phyloP scores from a whole-genome alignment of 805 yeast species.

The Wickerhamomyces mucosus region DNA sequence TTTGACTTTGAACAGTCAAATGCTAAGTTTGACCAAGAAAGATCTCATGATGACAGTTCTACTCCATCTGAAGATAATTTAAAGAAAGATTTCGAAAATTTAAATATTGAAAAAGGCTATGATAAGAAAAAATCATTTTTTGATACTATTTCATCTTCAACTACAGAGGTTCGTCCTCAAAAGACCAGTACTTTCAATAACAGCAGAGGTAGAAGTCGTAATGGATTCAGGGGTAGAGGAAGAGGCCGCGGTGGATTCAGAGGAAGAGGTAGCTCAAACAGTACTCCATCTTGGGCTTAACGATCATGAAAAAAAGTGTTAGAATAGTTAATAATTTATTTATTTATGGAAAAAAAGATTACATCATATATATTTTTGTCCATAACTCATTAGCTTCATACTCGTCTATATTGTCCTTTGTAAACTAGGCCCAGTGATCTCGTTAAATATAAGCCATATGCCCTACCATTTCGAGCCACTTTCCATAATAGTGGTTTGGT shows the following conservation, averaged over 20 bases:
- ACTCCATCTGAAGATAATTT: not conserved
- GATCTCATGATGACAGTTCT: not conserved
- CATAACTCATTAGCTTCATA: too few relatives aligned
- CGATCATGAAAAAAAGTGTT: too few relatives aligned
- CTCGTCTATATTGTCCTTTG: too few relatives aligned
- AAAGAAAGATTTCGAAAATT: slow-evolving; percentile 7
- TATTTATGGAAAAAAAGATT: too few relatives aligned
- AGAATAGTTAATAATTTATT: too few relatives aligned
- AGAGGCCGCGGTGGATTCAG: slow-evolving; percentile 10
- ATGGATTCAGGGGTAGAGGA: slow-evolving; percentile 5
- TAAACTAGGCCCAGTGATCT: slow-evolving; percentile 9
- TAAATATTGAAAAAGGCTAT: slow-evolving; percentile 34
- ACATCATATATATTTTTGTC: too few relatives aligned
- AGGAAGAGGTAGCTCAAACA: slow-evolving; percentile 1
- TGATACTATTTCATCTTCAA: slow-evolving; percentile 71
- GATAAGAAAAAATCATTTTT: slow-evolving; percentile 81
- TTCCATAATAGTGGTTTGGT: slow-evolving; percentile 26
- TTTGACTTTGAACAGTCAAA: slow-evolving; percentile 76
- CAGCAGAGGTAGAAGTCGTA: slow-evolving; percentile 2
- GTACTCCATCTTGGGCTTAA: too few relatives aligned
- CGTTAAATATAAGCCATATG: slow-evolving; percentile 13
- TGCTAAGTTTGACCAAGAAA: slow-evolving; percentile 1
- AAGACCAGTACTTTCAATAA: slow-evolving; percentile 12
- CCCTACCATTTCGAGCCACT: slow-evolving; percentile 18
- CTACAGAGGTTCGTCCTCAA: slow-evolving; percentile 31